Evolutionary conservation across 441 rosid species (phyloP), one percentile per base, ranked within the genome.

Genomic region (Raphanus hybrid): DNA sequence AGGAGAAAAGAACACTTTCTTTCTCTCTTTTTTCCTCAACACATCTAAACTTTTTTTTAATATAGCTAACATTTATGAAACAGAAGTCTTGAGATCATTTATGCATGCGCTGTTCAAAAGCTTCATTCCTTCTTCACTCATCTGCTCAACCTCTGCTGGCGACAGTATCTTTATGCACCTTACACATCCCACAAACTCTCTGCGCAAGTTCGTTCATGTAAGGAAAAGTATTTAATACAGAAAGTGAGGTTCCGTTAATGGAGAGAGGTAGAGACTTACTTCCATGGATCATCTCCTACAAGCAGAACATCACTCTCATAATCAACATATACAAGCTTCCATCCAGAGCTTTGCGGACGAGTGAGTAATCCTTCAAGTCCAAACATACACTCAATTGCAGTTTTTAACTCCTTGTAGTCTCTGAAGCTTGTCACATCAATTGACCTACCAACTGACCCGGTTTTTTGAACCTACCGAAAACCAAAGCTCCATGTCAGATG

Each of bases 111-210:
- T 84, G 88, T 87, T 90, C 63, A 94, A 90, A 77, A 96, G 97
- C 91, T 90, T 86, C 97, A 94, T 92, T 55, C 99, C 98, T 73
- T 94, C 99, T 83, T 96, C 98, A 27, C 98, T 96, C 99, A 94
- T 92, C 85, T 96, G 95, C 90, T 92, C 86, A 65, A 96, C 99
- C 83, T 94, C 99, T 15, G 90, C 80, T 41, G 99, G 99, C 1
- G 99, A 96, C 63, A 96, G 81, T 70, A 96, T 96, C 84, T 97
- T 89, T 82, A 94, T 94, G 88, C 99, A 94, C 27, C 92, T 94
- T 32, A 96, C 99, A 29, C 98, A 96, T 34, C 98, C 93, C 62
- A 94, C 98, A 60, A 96, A 96, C 74, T 92, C 98, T 81, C 98
- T 96, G 85, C 72, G 75, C 27, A 32, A 70, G 64, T 74, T 43